Evolutionary conservation across 129 eudicot genomes (phyloP), one percentile per base, ranked within the genome.

Genomic region (Calendula officinalis): DNA sequence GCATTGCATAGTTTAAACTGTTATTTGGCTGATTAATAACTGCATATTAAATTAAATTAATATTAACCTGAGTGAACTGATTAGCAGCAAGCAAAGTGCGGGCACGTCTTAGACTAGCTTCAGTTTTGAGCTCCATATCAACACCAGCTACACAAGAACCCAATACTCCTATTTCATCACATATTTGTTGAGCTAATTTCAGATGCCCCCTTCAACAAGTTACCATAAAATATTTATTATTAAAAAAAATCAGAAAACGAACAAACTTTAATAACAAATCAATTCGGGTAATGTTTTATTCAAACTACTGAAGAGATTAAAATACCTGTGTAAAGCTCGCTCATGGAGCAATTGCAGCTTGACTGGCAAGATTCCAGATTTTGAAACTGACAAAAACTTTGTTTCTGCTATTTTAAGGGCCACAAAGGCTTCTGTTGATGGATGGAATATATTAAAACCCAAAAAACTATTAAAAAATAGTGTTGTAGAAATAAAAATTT

Each of bases 261-360:
- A 56, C 44, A 34, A 40, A 44, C 3, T 52, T 61, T 50, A 47
- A 52, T 22, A 22, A 22, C 30, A 22, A 22, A 22, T 22, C 30
- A 22, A 22, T 22, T 22, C 30, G 2, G 30, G 2, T 22, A 22
- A 22, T 22, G 2, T 22, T 22, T 22, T 22, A 22, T 22, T 22
- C 30, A n/a, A n/a, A n/a, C n/a, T n/a, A n/a, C n/a, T n/a, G n/a
- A n/a, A n/a, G n/a, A n/a, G 12, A 68, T 65, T 13, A 32, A 5
- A 32, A 22, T 75, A 91, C 97, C 89, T 75, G 66, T 94, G 97
- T 71, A 94, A 81, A 68, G 99, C 99, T 4, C 73, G 81, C 68
- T 94, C 97, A 76, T 94, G 99, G 48, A 89, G 85, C 68, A 94
- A 79, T 82, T 94, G 99, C 61, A 94, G 77, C 62, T 94, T 94